Percentiles rank a stretch among this genome's conserved stretches.
phyloP scores from a whole-genome alignment of 176 grass and related monocot species.

The Eragrostis curvula region DNA sequence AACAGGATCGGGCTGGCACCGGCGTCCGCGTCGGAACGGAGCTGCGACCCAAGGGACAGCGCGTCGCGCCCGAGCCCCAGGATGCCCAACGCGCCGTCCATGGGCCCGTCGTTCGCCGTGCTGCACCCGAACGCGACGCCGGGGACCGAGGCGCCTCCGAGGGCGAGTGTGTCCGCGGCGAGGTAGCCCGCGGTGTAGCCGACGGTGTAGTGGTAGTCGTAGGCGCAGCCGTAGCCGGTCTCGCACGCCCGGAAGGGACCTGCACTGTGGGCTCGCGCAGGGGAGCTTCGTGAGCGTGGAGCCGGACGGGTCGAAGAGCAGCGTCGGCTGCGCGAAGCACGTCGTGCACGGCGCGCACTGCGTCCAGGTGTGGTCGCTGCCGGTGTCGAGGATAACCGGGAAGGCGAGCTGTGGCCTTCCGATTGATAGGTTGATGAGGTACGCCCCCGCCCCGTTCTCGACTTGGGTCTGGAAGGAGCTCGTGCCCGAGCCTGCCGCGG shows the following conservation, averaged over 20 bases:
- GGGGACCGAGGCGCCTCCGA: conserved; percentile 26
- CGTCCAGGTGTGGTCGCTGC: conserved; percentile 70
- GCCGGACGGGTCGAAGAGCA: conserved; percentile 48
- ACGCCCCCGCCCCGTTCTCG: conserved; percentile 35
- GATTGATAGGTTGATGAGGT: conserved; percentile 54
- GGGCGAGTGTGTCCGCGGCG: conserved; percentile 39
- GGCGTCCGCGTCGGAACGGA: conserved; percentile 41
- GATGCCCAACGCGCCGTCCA: conserved; percentile 49
- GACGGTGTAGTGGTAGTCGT: conserved; percentile 47
- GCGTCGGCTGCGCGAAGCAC: conserved; percentile 53
- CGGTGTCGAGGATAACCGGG: conserved; percentile 49
- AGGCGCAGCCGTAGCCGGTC: conserved; percentile 50
- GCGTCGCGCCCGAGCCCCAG: conserved; percentile 49
- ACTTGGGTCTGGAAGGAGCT: not conserved
- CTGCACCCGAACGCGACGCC: conserved; percentile 62
- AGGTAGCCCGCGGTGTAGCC: conserved; percentile 51
- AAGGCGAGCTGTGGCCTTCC: conserved; percentile 55
- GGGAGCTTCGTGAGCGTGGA: conserved; percentile 49
- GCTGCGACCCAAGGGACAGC: conserved; percentile 58
- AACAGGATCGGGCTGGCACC: conserved; percentile 53
- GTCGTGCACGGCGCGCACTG: conserved; percentile 51
- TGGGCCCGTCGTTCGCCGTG: conserved; percentile 41
- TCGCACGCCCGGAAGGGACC: conserved; percentile 35
- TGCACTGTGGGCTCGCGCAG: conserved; percentile 36
- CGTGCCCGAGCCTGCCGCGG: not conserved